These are phyloP conservation scores for Parsonsia alboflavescens DNA, from an alignment of 257 asterid species.

Conservation along the genomic window DNA sequence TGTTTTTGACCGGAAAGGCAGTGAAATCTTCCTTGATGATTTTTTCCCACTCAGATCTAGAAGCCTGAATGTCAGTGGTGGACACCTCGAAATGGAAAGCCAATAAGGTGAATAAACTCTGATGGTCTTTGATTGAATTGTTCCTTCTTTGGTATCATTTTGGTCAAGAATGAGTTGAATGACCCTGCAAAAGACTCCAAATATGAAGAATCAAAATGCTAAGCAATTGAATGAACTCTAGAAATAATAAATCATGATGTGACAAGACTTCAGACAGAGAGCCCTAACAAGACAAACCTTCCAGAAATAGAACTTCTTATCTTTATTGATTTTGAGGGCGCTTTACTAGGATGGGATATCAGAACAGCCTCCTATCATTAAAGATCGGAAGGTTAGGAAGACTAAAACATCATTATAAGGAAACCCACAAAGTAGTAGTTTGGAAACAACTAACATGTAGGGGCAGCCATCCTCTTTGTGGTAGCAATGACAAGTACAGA, in stretches of 20 bases:
- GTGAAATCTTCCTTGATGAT: slow-evolving; percentile 42
- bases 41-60: slow-evolving; percentile 44
- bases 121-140: slow-evolving; percentile 54
- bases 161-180: slow-evolving; percentile 89
- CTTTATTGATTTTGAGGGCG: slow-evolving; percentile 64
- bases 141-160: slow-evolving; percentile 47
- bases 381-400: slow-evolving; percentile 20
- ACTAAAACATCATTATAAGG: slow-evolving; percentile 14
- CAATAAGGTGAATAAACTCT: slow-evolving; percentile 87
- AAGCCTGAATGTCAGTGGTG: slow-evolving; percentile 82
- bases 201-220: slow-evolving; percentile 4
- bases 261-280: background rate
- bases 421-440: background rate
- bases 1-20: slow-evolving; percentile 54
- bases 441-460: slow-evolving; percentile 53
- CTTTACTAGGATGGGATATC: slow-evolving; percentile 65
- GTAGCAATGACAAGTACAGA: slow-evolving; percentile 75
- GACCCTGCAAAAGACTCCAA: slow-evolving; percentile 46
- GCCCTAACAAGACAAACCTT: slow-evolving; percentile 56
- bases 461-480: slow-evolving; percentile 95
- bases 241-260: background rate
- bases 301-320: slow-evolving; percentile 93
- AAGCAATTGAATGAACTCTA: background rate
- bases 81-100: slow-evolving; percentile 81
- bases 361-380: slow-evolving; percentile 72